Evolutionary conservation across 176 grass and related monocot species (phyloP), one percentile per base, ranked within the genome.

Genomic region (Pontederia crassipes): DNA sequence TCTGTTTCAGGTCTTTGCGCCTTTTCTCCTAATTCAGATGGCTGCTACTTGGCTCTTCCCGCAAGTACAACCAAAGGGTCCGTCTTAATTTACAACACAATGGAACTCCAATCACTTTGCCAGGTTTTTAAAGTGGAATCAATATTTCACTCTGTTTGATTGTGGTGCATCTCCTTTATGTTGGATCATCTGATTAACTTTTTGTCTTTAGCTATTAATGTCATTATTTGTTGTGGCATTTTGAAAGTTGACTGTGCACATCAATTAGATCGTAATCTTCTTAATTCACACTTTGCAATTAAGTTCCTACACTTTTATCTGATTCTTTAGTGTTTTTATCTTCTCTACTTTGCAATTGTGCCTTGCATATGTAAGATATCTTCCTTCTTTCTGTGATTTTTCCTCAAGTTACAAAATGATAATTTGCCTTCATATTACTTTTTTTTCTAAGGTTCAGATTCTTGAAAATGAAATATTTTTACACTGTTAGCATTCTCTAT

Each of bases 41-140:
- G 68, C 26, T 85, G 81, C 45, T 91, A 88, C 82, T 78, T 97
- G 52, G 87, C 87, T 61, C 72, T 97, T 20, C 93, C 93, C 53
- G 87, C 87, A 73, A 91, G 93, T 75, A 97, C 66, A 70, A 88
- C 78, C 8, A 87, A 86, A 75, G 93, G 93, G 56, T 97, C 81
- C 9, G 81, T 83, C 75, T 85, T 88, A 80, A 81, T 91, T 45
- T 97, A 91, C 71, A 90, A 91, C 67, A 72, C 93, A 82, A 77
- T 86, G 59, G 73, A 91, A 52, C 87, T 89, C 56, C 87, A 91
- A 88, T 91, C 89, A 80, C 75, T 88, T 65, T 91, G 93, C 53
- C 87, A 91, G 93, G 93, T 97, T 79, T 40, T 69, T 71, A 16
- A 52, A 79, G 12, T 17, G 20, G 2, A 45, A 8, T 12, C 13